phyloP scores from a whole-genome alignment of 2,329 filamentous ascomycete genomes.

The Talaromyces pinophilus region DNA sequence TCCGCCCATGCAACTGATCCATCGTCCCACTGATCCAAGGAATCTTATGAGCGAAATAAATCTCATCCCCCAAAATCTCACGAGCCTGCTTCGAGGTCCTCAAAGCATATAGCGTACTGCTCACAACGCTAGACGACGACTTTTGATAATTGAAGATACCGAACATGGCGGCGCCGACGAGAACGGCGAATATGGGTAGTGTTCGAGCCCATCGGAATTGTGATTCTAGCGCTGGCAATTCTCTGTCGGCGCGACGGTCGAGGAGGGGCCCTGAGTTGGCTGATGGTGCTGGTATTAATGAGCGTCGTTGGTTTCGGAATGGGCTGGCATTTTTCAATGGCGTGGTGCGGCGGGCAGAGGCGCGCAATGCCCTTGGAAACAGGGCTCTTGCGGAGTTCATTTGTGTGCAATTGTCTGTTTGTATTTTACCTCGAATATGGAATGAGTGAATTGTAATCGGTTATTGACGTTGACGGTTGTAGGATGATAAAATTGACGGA shows the following conservation, averaged over 20 bases:
- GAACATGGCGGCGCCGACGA: constrained; percentile 70
- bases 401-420: not conserved
- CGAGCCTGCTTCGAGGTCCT: constrained; percentile 76
- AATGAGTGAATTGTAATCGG: not conserved
- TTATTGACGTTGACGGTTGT: not conserved
- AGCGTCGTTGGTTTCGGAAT: constrained; percentile 39
- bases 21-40: constrained; percentile 85
- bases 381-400: constrained; percentile 14
- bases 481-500: not conserved
- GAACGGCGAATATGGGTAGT: constrained; percentile 74
- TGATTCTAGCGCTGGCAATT: constrained; percentile 49
- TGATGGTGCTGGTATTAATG: constrained; percentile 53
- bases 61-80: constrained; percentile 78
- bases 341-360: not conserved
- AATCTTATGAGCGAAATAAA: constrained; percentile 76
- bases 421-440: not conserved
- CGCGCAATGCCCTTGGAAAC: constrained; percentile 17
- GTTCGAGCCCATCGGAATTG: constrained; percentile 68
- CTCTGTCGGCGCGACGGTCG: constrained; percentile 55
- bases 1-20: constrained; percentile 88
- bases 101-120: constrained; percentile 85
- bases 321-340: constrained; percentile 16
- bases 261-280: constrained; percentile 55
- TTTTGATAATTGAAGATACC: constrained; percentile 99
- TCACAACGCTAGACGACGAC: constrained; percentile 80